Percentiles rank a stretch among this genome's conserved stretches.
Evolutionary conservation across 495 filamentous ascomycete genomes (phyloP).

Genomic region (Friedmanniomyces endolithicus): DNA sequence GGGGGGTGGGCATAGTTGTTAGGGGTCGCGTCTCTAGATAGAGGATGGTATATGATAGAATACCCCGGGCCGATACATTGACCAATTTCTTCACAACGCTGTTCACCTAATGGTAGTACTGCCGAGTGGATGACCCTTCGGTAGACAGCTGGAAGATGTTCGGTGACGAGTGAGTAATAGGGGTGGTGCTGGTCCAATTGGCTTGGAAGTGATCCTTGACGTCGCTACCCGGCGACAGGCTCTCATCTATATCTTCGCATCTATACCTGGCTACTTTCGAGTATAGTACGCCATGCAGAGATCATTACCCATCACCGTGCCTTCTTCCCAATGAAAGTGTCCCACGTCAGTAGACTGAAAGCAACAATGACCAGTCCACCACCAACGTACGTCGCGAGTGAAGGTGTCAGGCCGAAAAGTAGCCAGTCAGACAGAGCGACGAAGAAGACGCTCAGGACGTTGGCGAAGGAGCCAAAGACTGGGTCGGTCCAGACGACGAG

Average conservation of each 20-base stretch:
- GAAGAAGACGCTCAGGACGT: slow-evolving; percentile 18
- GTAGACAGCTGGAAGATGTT: no score
- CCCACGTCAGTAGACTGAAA: slow-evolving; percentile 14
- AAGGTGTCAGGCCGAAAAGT: slow-evolving; percentile 15
- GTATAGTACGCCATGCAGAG: neutral
- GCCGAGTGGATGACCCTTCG: no score
- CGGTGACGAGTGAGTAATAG: no score
- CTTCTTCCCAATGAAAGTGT: slow-evolving; percentile 15
- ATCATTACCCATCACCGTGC: neutral
- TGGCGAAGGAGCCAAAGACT: slow-evolving; percentile 17
- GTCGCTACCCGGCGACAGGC: no score
- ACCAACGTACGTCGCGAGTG: slow-evolving; percentile 14
- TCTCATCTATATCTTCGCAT: no score
- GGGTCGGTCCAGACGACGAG: slow-evolving; percentile 20
- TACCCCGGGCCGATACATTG: no score
- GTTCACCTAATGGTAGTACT: no score
- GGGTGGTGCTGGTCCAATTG: no score
- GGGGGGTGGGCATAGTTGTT: slow-evolving; percentile 7
- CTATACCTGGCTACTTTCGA: neutral
- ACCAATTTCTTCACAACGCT: no score
- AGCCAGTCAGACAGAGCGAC: slow-evolving; percentile 18
- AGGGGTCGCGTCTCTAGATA: neutral
- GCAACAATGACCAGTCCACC: slow-evolving; percentile 17
- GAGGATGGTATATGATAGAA: no score
- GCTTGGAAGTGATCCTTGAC: no score